These are phyloP conservation scores for Ceratocystis harringtonii DNA, from an alignment of 2,329 filamentous ascomycete genomes.

Conservation along the genomic window DNA sequence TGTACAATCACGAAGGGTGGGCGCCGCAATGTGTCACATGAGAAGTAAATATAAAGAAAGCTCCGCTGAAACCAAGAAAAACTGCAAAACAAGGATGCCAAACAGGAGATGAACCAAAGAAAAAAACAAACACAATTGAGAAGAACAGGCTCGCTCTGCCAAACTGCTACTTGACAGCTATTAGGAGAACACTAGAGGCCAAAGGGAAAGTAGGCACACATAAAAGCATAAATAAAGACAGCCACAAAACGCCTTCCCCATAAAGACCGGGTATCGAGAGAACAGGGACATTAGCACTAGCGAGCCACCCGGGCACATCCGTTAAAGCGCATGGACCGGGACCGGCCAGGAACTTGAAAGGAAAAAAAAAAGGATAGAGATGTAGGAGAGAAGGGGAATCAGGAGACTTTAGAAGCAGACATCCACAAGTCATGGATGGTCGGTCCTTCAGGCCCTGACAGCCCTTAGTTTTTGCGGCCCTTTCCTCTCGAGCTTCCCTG, in stretches of 20 bases:
- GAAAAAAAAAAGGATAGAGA: no score
- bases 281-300: neutral
- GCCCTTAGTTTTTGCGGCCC: conserved; percentile 25
- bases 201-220: conserved; percentile 18
- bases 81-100: no score
- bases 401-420: no score
- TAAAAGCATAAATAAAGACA: neutral
- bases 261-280: neutral
- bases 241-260: neutral
- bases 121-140: no score
- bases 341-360: no score
- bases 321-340: no score
- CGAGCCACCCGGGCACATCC: neutral
- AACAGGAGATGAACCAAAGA: no score
- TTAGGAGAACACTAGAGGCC: neutral
- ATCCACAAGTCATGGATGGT: neutral
- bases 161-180: neutral
- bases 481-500: conserved; percentile 37
- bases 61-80: no score
- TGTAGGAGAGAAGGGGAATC: no score
- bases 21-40: neutral
- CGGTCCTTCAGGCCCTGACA: neutral
- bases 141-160: neutral
- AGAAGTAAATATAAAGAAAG: neutral
- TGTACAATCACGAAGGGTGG: neutral